Percentiles rank a stretch among this genome's conserved stretches.
Evolutionary conservation across 1,139 yeast genomes (phyloP).

Genomic region (Diutina siamensis): DNA sequence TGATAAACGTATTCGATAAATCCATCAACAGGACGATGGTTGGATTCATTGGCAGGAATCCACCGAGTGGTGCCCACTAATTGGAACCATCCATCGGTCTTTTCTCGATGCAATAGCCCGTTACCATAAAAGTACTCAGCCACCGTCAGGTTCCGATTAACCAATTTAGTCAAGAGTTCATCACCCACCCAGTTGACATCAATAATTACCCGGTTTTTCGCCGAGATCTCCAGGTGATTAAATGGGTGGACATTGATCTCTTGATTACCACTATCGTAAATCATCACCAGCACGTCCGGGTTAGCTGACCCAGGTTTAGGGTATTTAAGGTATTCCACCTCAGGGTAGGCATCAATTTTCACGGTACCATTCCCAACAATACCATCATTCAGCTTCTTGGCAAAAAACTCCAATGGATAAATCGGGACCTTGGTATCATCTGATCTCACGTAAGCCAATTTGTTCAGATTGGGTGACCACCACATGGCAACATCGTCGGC

Average conservation of each 20-base stretch:
- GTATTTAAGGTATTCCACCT: conserved; percentile 26
- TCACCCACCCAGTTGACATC: conserved; percentile 34
- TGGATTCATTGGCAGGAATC: conserved; percentile 48
- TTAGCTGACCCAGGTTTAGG: conserved; percentile 38
- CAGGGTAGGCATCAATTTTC: conserved; percentile 26
- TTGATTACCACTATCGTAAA: conserved; percentile 15
- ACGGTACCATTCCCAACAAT: neutral
- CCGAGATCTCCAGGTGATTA: conserved; percentile 9
- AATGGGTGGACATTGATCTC: conserved; percentile 6
- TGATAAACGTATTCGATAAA: conserved; percentile 43
- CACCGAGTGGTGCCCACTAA: conserved; percentile 60
- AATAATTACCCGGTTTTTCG: conserved; percentile 20
- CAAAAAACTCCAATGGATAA: conserved; percentile 42
- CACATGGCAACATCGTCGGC: conserved; percentile 57
- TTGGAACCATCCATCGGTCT: conserved; percentile 56
- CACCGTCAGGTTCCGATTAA: conserved; percentile 2
- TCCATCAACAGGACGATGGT: conserved; percentile 35
- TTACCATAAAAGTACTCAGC: neutral
- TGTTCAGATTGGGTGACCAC: conserved; percentile 47
- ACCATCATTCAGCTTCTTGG: conserved; percentile 21
- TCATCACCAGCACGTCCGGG: conserved; percentile 29
- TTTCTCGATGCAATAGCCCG: conserved; percentile 7
- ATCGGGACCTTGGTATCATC: conserved; percentile 44
- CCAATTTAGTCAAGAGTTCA: conserved; percentile 8
- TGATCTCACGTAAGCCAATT: conserved; percentile 34